phyloP scores from a whole-genome alignment of 345 rosid genomes.

The rapeseed (Brassica napus) region Da-Ae NC_063446.1:9069001-9069500 shows the following conservation, averaged over 20 bases:
- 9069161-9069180: conserved; percentile 53
- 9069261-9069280: conserved; percentile 35
- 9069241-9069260: conserved; percentile 43
- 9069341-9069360: conserved; percentile 67
- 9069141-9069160: conserved; percentile 45
- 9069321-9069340: conserved; percentile 73
- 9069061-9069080: conserved; percentile 51
- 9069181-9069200: conserved; percentile 51
- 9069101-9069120: conserved; percentile 32
- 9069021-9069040: conserved; percentile 14
- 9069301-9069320: conserved; percentile 68
- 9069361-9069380: conserved; percentile 72
- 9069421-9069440: conserved; percentile 55
- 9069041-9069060: conserved; percentile 38
- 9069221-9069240: conserved; percentile 59
- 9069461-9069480: conserved; percentile 69
- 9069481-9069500: conserved; percentile 71
- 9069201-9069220: conserved; percentile 60
- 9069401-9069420: conserved; percentile 49
- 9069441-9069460: conserved; percentile 81
- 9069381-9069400: conserved; percentile 59
- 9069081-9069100: conserved; percentile 38
- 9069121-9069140: conserved; percentile 41
- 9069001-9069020: conserved; percentile 40
- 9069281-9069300: conserved; percentile 57